Percentiles rank a stretch among this genome's conserved stretches.
Evolutionary conservation across 2,329 filamentous ascomycete species (phyloP).

Genomic region (Diaporthe humulicola): DNA sequence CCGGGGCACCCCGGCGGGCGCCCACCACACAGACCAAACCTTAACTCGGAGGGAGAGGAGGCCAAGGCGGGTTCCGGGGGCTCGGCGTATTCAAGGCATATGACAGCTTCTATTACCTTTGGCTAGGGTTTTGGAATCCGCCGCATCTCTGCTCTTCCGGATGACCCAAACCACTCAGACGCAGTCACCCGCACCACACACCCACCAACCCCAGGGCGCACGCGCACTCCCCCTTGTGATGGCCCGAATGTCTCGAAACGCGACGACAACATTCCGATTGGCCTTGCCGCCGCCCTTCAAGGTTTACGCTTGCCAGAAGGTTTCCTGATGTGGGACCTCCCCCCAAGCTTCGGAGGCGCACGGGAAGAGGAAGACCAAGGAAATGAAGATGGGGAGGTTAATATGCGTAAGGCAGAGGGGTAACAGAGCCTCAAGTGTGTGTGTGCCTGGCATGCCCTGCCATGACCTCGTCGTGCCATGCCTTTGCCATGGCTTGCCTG

Average conservation of each 20-base stretch:
- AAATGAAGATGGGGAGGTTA: background rate
- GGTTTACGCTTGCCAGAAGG: constrained; percentile 1
- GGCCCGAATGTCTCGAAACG: constrained; percentile 17
- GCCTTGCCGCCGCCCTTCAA: background rate
- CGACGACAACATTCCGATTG: constrained; percentile 25
- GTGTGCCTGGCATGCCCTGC: too few species aligned
- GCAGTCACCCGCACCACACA: background rate
- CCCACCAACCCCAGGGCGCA: constrained; percentile 12
- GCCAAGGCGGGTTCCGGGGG: constrained; percentile 21
- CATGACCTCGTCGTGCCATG: background rate
- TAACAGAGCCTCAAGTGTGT: background rate
- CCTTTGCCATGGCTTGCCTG: background rate
- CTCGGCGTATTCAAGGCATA: constrained; percentile 12
- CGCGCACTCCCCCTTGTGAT: constrained; percentile 18
- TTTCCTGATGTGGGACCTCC: constrained; percentile 15
- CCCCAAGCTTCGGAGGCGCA: background rate
- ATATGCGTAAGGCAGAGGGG: constrained; percentile 14
- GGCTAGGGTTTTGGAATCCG: constrained; percentile 26
- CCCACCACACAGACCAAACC: constrained; percentile 26
- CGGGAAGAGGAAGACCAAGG: background rate
- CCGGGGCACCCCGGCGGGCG: background rate
- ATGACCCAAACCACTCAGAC: background rate
- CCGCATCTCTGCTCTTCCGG: constrained; percentile 22
- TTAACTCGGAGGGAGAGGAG: constrained; percentile 21
- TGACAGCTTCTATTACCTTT: constrained; percentile 25